These are phyloP conservation scores for Magnusiomyces paraingens DNA, from an alignment of 1,139 yeast genomes.

Conservation along the genomic window DNA sequence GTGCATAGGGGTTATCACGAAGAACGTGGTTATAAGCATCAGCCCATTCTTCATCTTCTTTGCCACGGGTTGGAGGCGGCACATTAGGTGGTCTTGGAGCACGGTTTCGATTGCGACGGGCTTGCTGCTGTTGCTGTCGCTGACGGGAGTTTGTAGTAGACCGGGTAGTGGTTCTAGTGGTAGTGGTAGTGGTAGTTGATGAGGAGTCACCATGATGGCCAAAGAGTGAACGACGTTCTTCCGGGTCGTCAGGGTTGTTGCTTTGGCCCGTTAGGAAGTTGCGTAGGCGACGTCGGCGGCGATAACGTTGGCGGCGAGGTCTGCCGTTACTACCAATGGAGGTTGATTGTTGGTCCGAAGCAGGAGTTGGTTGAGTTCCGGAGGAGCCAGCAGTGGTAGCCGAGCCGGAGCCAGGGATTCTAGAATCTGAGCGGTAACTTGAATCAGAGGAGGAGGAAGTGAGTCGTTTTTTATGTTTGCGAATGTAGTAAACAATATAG, in stretches of 20 bases:
- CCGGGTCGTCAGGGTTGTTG: not conserved
- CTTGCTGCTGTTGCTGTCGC: not conserved
- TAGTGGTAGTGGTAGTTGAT: not conserved
- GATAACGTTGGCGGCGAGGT: not conserved
- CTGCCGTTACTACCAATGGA: not conserved
- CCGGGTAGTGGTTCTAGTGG: not conserved
- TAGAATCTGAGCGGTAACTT: not conserved
- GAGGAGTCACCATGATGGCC: not conserved
- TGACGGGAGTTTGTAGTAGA: not conserved
- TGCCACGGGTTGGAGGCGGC: constrained; percentile 8
- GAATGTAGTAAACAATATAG: not conserved
- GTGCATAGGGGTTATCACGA: constrained; percentile 6
- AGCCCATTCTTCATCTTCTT: constrained; percentile 6
- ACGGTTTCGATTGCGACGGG: not conserved
- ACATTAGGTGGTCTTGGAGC: not conserved
- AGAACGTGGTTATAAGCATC: constrained; percentile 6
- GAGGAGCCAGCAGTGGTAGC: not conserved
- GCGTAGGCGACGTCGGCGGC: not conserved
- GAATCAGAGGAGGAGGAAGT: too few species aligned
- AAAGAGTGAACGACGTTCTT: not conserved
- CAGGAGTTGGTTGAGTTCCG: not conserved
- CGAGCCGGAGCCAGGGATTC: not conserved
- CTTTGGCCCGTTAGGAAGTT: not conserved
- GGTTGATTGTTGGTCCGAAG: not conserved
- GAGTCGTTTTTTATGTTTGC: too few species aligned